Evolutionary conservation across 192 early-diverging fungal species (phyloP).

Genomic region (Globomyces pollinis-pini): DNA sequence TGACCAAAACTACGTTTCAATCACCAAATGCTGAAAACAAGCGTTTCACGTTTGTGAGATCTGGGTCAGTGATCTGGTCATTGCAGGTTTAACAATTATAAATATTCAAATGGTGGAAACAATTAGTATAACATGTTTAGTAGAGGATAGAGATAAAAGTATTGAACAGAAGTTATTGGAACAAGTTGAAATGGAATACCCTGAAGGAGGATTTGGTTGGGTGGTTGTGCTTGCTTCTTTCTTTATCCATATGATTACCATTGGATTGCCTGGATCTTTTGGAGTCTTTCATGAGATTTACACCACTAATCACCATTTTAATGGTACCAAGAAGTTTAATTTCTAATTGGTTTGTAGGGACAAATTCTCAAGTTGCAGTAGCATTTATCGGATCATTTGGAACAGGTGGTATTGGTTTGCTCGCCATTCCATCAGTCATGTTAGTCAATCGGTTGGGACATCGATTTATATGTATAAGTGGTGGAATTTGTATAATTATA

Average conservation of each 20-base stretch:
- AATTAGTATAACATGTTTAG: too few species aligned
- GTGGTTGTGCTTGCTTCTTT: conserved; percentile 32
- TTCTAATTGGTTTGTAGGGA: too few species aligned
- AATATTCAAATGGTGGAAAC: too few species aligned
- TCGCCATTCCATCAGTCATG: conserved; percentile 17
- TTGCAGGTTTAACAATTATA: too few species aligned
- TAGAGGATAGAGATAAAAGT: too few species aligned
- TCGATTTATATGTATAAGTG: conserved; percentile 34
- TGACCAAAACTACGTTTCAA: too few species aligned
- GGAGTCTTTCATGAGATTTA: conserved; percentile 21
- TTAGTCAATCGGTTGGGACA: conserved; percentile 43
- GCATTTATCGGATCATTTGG: conserved; percentile 26
- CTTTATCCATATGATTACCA: conserved; percentile 27
- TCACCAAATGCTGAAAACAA: too few species aligned
- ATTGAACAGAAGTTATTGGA: too few species aligned
- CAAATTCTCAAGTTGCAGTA: background rate
- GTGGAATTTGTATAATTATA: conserved; percentile 31
- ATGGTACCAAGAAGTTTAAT: conserved; percentile 1
- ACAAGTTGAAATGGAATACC: background rate
- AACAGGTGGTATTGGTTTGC: conserved; percentile 21
- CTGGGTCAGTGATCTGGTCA: too few species aligned
- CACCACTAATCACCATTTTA: background rate
- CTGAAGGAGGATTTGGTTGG: conserved; percentile 41
- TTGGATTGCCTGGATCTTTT: conserved; percentile 26
- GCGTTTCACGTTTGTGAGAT: too few species aligned